Base-by-base conservation (phyloP, 192 early-diverging fungal species). In the Coemansia umbellata region DNA sequence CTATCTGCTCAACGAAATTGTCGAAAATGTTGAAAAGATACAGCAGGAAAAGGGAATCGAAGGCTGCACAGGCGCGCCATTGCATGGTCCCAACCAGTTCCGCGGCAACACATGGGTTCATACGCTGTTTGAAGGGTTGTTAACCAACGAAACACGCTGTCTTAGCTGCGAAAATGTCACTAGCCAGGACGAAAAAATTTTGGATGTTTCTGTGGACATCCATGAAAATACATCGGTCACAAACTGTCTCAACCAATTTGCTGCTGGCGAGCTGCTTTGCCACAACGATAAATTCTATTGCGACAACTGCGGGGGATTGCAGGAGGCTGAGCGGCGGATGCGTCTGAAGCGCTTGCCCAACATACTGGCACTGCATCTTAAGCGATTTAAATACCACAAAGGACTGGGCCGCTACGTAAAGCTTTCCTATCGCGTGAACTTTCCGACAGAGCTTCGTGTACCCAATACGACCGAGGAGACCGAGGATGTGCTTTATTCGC, bases 281-380 rank as follows among this genome's bases (percentile, higher is more conserved):
- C 88, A 94, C 55, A 92, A 95, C 66, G 89, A 99, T 80, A 99
- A 99, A 75, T 99, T 94, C 62, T 95, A 90, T 75, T 99, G 97
- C 64, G 95, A 98, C 73, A 83, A 76, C 21, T 99, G 97, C 60
- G 84, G 82, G 55, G 90, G 92, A 6, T 74, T 98, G 47, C 97
- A 99, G 67, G 97, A 99, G 60, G 97, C 97, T 22, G 93, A 99
- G 71, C 88, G 91, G 54, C 83, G 94, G 49, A 97, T 99, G 95
- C 95, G 95, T 53, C 89, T 99, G 27, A 92, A 93, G 69, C 70
- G 82, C 42, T 68, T 94, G 35, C 97, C 97, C 5, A 97, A 96
- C 53, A 89, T 99, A 27, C 71, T 99, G 21, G 94, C 92, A 0
- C 78, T 99, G 27, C 97, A 99, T 53, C 70, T 99, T 27, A 99